Conservation (phyloP, 2,329 filamentous ascomycete genomes). For the Fusarium nygamai region DNA sequence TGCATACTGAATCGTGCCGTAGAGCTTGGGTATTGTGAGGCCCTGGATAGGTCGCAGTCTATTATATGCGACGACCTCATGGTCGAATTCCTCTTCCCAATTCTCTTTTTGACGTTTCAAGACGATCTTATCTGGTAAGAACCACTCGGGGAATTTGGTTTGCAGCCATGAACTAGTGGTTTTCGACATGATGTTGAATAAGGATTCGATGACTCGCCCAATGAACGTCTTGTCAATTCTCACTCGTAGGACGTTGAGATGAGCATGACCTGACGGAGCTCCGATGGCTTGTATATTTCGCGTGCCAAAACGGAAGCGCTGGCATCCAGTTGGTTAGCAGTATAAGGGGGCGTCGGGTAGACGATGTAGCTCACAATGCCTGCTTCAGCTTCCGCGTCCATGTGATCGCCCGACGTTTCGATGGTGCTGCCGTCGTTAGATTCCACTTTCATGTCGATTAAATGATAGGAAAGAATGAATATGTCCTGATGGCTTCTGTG, state of each 20-base stretch:
- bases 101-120: not conserved
- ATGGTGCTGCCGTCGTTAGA: fast-evolving
- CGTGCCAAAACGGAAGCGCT: not conserved
- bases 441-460: fast-evolving
- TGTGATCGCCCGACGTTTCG: too few relatives aligned
- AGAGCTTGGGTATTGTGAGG: constrained; percentile 34
- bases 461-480: fast-evolving
- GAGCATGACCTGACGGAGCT: not conserved
- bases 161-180: not conserved
- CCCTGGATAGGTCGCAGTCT: constrained; percentile 37
- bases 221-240: not conserved
- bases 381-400: not conserved
- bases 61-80: constrained; percentile 36
- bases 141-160: not conserved
- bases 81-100: constrained; percentile 44
- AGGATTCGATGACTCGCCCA: not conserved
- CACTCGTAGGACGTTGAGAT: not conserved
- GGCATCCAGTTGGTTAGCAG: not conserved
- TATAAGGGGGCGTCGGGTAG: not conserved
- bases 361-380: not conserved
- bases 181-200: not conserved
- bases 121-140: not conserved
- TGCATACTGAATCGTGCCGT: constrained; percentile 29
- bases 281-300: not conserved
- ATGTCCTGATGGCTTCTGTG: not conserved